These are phyloP conservation scores for Acanthochlamys bracteata DNA, from an alignment of 106 monocot genomes.

Conservation along the genomic window DNA sequence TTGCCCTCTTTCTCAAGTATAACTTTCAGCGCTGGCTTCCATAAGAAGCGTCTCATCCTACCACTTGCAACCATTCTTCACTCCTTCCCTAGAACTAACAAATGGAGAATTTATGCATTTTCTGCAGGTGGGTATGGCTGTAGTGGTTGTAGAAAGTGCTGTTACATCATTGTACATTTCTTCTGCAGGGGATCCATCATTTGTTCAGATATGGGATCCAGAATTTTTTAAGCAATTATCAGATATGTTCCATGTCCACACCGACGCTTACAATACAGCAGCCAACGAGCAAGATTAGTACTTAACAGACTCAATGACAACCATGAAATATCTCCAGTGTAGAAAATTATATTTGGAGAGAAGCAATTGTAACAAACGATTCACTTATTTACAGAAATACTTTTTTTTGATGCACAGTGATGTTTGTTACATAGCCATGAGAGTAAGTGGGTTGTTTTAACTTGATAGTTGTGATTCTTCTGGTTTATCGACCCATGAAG, in stretches of 20 bases:
- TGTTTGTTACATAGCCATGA: neutral
- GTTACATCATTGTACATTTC: slow-evolving; percentile 97
- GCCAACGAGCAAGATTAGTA: slow-evolving; percentile 48
- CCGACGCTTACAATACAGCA: slow-evolving; percentile 77
- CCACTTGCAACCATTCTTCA: no score
- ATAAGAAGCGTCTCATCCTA: no score
- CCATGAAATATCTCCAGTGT: slow-evolving; percentile 22
- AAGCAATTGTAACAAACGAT: neutral
- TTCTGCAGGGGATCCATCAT: slow-evolving; percentile 75
- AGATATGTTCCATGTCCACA: slow-evolving; percentile 76
- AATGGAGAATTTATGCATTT: neutral
- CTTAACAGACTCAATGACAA: slow-evolving; percentile 32
- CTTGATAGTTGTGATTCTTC: neutral
- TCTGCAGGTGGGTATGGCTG: slow-evolving; percentile 74
- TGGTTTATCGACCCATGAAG: slow-evolving; percentile 41
- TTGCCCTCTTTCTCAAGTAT: no score
- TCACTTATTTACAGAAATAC: neutral
- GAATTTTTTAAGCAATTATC: slow-evolving; percentile 86
- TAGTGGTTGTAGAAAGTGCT: slow-evolving; percentile 91
- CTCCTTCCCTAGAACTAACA: no score
- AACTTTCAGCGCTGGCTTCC: no score
- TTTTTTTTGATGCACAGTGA: neutral
- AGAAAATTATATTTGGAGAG: neutral
- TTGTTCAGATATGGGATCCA: slow-evolving; percentile 81
- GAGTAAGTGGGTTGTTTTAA: neutral